Percentiles rank a stretch among this genome's conserved stretches.
These are phyloP conservation scores for Nasturtium officinale DNA, from an alignment of 345 rosid genomes.

Conservation along the genomic window DNA sequence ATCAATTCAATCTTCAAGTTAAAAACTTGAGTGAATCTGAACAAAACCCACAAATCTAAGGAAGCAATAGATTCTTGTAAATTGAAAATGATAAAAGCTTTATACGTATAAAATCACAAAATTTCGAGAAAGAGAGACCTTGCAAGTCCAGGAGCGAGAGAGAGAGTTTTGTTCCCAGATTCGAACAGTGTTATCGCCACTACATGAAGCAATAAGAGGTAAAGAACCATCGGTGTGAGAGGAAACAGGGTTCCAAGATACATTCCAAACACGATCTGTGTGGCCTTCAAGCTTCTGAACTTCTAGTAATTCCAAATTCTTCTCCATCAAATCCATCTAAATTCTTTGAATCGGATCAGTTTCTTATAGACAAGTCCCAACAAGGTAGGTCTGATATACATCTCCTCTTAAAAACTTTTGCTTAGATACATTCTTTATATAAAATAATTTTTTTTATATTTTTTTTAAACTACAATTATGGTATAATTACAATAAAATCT, in stretches of 20 bases:
- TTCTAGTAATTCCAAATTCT: constrained; percentile 60
- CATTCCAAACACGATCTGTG: constrained; percentile 87
- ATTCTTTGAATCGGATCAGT: constrained; percentile 8
- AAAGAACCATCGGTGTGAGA: constrained; percentile 45
- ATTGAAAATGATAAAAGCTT: neutral
- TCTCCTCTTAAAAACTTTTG: no score
- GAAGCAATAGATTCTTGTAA: neutral
- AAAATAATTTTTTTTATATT: no score
- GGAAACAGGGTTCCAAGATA: constrained; percentile 81
- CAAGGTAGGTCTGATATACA: no score
- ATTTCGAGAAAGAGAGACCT: constrained; percentile 49
- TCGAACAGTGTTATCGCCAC: constrained; percentile 93
- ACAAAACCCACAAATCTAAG: constrained; percentile 25
- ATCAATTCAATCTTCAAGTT: constrained; percentile 1
- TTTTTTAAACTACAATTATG: no score
- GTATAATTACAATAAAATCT: no score
- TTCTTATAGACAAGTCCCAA: neutral
- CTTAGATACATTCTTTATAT: no score
- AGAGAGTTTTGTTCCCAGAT: constrained; percentile 78
- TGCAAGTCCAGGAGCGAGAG: constrained; percentile 74
- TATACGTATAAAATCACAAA: neutral
- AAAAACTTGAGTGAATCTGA: neutral
- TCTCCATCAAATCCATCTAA: constrained; percentile 56
- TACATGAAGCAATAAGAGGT: constrained; percentile 73
- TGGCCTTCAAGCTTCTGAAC: constrained; percentile 80